Conservation (phyloP, 495 filamentous ascomycete genomes). For the Aspergillus bridgeri region DNA sequence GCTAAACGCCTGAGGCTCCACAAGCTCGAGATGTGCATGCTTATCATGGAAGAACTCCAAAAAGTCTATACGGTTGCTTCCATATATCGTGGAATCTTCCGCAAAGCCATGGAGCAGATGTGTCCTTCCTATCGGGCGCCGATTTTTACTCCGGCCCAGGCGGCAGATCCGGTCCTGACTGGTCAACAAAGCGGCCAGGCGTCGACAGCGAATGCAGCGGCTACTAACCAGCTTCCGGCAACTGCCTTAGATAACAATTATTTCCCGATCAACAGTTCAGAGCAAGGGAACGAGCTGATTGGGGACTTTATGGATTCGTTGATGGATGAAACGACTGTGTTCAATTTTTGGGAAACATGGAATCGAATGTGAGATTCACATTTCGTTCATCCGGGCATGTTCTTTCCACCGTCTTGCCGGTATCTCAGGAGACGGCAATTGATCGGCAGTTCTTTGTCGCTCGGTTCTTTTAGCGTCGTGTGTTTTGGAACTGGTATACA, state of each 20-base stretch:
- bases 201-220: too few species aligned
- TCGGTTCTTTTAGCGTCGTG: too few species aligned
- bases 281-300: too few species aligned
- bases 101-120: constrained; percentile 29
- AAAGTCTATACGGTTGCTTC: constrained; percentile 33
- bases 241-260: too few species aligned
- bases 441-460: too few species aligned
- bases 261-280: too few species aligned
- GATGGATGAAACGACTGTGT: constrained; percentile 28
- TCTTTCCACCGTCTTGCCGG: too few species aligned
- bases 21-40: constrained; percentile 41
- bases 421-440: too few species aligned
- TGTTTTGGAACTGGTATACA: too few species aligned
- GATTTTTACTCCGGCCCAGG: not conserved
- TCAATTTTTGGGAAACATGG: constrained; percentile 29
- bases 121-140: constrained; percentile 18
- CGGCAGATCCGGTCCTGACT: not conserved
- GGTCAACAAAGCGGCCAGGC: not conserved
- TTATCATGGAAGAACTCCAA: constrained; percentile 38
- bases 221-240: too few species aligned
- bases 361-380: constrained; percentile 7
- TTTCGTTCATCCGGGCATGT: too few species aligned
- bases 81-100: constrained; percentile 31
- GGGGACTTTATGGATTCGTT: constrained; percentile 24
- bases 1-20: constrained; percentile 31